Conservation (phyloP, 495 filamentous ascomycete species). For the Podospora pseudoanserina region DNA sequence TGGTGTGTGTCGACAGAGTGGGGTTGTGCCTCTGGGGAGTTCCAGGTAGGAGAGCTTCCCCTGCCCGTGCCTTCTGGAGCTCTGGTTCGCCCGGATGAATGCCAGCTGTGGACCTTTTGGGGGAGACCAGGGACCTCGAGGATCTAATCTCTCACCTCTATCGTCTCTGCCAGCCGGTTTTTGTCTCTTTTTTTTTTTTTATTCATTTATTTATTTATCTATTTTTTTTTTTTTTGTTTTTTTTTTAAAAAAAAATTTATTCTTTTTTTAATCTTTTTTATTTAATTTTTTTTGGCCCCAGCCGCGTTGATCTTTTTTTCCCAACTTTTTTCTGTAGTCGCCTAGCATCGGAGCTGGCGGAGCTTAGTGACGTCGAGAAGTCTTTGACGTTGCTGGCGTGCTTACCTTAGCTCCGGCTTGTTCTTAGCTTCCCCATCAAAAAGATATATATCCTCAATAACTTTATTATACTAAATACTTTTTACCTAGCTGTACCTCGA, state of each 20-base stretch:
- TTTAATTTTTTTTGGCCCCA: conserved; percentile 4
- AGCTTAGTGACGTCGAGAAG: conserved; percentile 16
- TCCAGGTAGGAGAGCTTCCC: conserved; percentile 15
- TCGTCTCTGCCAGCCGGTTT: neutral
- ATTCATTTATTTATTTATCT: neutral
- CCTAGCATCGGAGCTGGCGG: conserved; percentile 10
- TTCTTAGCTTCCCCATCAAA: neutral
- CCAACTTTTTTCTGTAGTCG: neutral
- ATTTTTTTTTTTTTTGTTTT: too few species aligned
- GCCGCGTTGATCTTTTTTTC: conserved; percentile 1
- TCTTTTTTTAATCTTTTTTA: too few species aligned
- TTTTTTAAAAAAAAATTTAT: too few species aligned
- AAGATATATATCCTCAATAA: neutral
- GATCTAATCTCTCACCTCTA: conserved; percentile 11
- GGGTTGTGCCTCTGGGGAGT: conserved; percentile 16
- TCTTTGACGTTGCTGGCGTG: conserved; percentile 1
- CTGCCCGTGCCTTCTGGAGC: conserved; percentile 25
- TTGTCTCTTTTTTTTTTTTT: conserved; percentile 18
- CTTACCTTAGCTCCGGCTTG: neutral
- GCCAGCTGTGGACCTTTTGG: conserved; percentile 23
- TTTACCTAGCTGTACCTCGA: neutral
- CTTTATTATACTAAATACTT: neutral
- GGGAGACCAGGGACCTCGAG: conserved; percentile 17
- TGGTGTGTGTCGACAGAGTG: conserved; percentile 21
- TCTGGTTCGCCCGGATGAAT: conserved; percentile 37